Base-by-base conservation (phyloP, 164 flowering plant species). In the Nelumbo lutea region DNA sequence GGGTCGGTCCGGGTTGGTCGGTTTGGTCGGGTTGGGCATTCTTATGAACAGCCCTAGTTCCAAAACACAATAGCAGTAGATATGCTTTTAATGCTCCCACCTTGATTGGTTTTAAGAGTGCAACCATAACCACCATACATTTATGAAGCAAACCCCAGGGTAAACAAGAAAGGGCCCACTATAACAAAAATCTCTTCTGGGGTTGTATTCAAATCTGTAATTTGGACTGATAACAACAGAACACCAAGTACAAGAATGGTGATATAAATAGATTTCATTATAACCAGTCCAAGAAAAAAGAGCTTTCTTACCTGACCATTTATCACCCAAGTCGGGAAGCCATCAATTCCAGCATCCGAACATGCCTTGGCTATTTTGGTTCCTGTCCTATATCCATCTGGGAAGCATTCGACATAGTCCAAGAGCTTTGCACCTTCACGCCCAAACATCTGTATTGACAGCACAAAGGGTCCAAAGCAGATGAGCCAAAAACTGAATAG, bases 321-420 rank as follows among this genome's bases (percentile, higher is more conserved):
- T 53, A 95, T 92, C 69, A 88, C 79, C 97, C 97, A 95, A n/a
- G 93, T 88, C 3, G 97, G 97, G 70, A 95, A 88, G 27, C 94
- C 97, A 70, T 92, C 93, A 66, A 95, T 80, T 59, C 82, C 77
- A 62, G 74, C 86, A 67, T 77, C 86, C 68, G 79, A 61, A 79
- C 97, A 92, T 57, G 79, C 90, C 72, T 83, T 83, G 5, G 60
- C 84, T 50, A 90, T 86, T 69, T 83, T 82, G 45, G 81, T 82
- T 72, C 96, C 99, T 67, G 77, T 89, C 60, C 61, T 83, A 50
- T 76, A 83, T 68, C 99, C 99, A 77, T 86, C 74, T 8, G 99
- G 99, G 69, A 90, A 95, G 82, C 99, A 95, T 79, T 95, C 97
- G 9, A 90, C 90, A 77, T 92, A 95, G 70, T 90, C 84, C 82